These are phyloP conservation scores for Mycotypha africana DNA, from an alignment of 371 early-diverging fungal species.

Conservation along the genomic window DNA sequence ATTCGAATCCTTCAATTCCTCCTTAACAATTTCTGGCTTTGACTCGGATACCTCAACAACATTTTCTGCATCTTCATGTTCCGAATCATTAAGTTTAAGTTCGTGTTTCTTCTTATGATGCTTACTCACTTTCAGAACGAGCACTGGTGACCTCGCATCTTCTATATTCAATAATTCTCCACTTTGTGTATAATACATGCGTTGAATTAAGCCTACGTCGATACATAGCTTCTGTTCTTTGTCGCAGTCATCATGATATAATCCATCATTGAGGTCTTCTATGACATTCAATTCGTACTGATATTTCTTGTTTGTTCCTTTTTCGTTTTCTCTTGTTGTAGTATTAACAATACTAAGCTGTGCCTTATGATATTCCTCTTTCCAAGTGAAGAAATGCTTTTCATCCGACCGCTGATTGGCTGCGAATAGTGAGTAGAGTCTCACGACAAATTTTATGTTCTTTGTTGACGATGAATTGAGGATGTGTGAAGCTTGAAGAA, in stretches of 20 bases:
- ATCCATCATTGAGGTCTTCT: slow-evolving; percentile 66
- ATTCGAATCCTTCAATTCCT: slow-evolving; percentile 26
- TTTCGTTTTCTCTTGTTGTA: not conserved
- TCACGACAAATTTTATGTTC: slow-evolving; percentile 26
- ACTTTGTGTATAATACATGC: slow-evolving; percentile 66
- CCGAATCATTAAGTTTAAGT: not conserved
- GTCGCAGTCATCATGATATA: slow-evolving; percentile 61
- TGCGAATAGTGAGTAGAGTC: slow-evolving; percentile 62
- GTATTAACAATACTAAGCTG: slow-evolving; percentile 15
- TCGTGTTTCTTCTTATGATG: not conserved
- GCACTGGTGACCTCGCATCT: slow-evolving; percentile 59
- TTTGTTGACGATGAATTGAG: not conserved
- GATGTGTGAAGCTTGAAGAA: slow-evolving; percentile 28
- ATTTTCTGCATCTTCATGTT: not conserved
- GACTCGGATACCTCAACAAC: slow-evolving; percentile 19
- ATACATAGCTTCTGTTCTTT: slow-evolving; percentile 12
- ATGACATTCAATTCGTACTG: slow-evolving; percentile 45
- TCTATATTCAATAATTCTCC: slow-evolving; percentile 69
- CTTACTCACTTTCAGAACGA: slow-evolving; percentile 58
- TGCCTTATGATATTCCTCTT: slow-evolving; percentile 60
- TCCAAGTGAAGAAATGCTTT: slow-evolving; percentile 67
- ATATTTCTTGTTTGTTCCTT: not conserved
- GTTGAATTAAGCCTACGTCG: slow-evolving; percentile 32
- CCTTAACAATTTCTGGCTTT: slow-evolving; percentile 21
- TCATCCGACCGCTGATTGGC: slow-evolving; percentile 50